phyloP scores from a whole-genome alignment of 345 rosid genomes.

The Chamaenerion angustifolium region DNA sequence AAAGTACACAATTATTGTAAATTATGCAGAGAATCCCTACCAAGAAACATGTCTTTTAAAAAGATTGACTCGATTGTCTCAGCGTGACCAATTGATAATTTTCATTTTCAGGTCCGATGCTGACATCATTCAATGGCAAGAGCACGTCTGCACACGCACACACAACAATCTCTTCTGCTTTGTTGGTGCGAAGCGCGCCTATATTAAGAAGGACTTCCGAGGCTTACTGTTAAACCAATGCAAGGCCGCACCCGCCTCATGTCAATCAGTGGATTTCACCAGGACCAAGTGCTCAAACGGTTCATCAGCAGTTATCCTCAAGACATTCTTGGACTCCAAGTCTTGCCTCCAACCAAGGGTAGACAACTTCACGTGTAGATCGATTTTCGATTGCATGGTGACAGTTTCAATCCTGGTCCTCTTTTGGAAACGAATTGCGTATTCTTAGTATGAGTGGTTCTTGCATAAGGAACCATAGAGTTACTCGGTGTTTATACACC shows the following conservation, averaged over 20 bases:
- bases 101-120: conserved; percentile 30
- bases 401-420: conserved; percentile 95
- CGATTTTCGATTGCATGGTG: conserved; percentile 88
- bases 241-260: conserved; percentile 28
- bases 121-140: conserved; percentile 73
- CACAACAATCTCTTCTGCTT: conserved; percentile 70
- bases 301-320: conserved; percentile 53
- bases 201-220: conserved; percentile 59
- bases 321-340: conserved; percentile 62
- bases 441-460: conserved; percentile 87
- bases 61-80: too few relatives aligned
- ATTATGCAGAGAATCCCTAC: too few relatives aligned
- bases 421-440: conserved; percentile 84
- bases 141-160: conserved; percentile 37
- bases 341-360: conserved; percentile 93
- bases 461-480: conserved; percentile 51
- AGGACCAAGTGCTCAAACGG: conserved; percentile 57
- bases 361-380: conserved; percentile 86
- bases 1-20: too few relatives aligned
- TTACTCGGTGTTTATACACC: conserved; percentile 78
- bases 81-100: too few relatives aligned
- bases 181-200: conserved; percentile 68
- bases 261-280: conserved; percentile 54
- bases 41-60: too few relatives aligned
- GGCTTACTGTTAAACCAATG: conserved; percentile 58